phyloP scores from a whole-genome alignment of 306 rosid species.

The Inga laurina region DNA sequence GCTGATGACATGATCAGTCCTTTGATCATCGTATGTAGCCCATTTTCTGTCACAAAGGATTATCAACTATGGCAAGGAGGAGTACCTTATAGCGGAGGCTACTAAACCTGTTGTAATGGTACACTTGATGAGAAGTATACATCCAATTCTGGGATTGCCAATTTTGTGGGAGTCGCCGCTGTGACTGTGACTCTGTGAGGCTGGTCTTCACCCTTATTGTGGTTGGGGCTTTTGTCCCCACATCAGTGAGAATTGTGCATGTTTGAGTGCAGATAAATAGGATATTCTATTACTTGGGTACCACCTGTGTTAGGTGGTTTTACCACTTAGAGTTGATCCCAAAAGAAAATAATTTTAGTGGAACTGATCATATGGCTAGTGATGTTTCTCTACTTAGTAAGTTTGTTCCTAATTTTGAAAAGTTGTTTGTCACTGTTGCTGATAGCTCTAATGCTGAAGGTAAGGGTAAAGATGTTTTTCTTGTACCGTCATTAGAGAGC shows the following conservation, averaged over 20 bases:
- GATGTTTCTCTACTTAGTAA: background rate
- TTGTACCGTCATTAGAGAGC: background rate
- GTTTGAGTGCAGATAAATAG: background rate
- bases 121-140: background rate
- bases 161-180: background rate
- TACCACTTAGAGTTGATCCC: too few relatives aligned
- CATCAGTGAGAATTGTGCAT: background rate
- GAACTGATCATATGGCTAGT: background rate
- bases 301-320: background rate
- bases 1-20: background rate
- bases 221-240: background rate
- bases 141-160: background rate
- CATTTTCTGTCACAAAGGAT: background rate
- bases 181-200: too few relatives aligned
- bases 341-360: too few relatives aligned
- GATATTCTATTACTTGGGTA: background rate
- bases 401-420: background rate
- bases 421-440: background rate
- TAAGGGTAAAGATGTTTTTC: background rate
- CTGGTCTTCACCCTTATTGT: too few relatives aligned
- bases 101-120: background rate
- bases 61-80: background rate
- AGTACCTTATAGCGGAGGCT: background rate
- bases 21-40: background rate
- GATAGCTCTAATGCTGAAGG: background rate